Percentiles rank a stretch among this genome's conserved stretches.
These are phyloP conservation scores for Fusarium sp. DNA, from an alignment of 2,329 filamentous ascomycete genomes.

Conservation along the genomic window DNA sequence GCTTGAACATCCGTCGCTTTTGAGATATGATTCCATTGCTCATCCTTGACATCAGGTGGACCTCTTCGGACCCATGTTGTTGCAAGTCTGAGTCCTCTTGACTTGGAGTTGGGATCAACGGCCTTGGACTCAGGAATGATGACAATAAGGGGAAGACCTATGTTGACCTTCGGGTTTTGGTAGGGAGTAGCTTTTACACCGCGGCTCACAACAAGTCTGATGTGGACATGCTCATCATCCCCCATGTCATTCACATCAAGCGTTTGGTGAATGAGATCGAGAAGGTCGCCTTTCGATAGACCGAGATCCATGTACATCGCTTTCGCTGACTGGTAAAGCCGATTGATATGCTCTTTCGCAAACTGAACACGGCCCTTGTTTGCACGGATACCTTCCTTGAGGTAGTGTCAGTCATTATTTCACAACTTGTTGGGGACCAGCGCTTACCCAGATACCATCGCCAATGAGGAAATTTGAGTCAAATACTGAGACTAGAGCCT, in stretches of 20 bases:
- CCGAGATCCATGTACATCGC: constrained; percentile 16
- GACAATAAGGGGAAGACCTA: background rate
- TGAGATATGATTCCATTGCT: constrained; percentile 14
- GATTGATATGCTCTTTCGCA: background rate
- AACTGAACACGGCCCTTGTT: constrained; percentile 7
- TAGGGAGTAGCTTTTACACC: background rate
- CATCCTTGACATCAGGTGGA: background rate
- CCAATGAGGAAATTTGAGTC: constrained; percentile 11
- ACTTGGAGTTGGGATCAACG: constrained; percentile 4
- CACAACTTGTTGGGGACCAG: no score
- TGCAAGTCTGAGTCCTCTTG: background rate
- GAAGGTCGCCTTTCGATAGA: background rate
- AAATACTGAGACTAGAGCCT: background rate
- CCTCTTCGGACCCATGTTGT: constrained; percentile 1
- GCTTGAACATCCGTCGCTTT: constrained; percentile 1
- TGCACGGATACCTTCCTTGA: constrained; percentile 8
- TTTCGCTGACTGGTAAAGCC: background rate
- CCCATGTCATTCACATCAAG: constrained; percentile 9
- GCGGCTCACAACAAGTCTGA: background rate
- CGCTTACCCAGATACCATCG: constrained; percentile 2
- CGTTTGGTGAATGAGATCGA: background rate
- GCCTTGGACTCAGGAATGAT: constrained; percentile 9
- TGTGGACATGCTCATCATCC: background rate
- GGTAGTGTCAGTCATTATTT: no score
- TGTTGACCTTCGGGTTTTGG: background rate